Evolutionary conservation across 2,329 filamentous ascomycete genomes (phyloP), one percentile per base, ranked within the genome.

Genomic region (Plectosphaerella sp.): DNA sequence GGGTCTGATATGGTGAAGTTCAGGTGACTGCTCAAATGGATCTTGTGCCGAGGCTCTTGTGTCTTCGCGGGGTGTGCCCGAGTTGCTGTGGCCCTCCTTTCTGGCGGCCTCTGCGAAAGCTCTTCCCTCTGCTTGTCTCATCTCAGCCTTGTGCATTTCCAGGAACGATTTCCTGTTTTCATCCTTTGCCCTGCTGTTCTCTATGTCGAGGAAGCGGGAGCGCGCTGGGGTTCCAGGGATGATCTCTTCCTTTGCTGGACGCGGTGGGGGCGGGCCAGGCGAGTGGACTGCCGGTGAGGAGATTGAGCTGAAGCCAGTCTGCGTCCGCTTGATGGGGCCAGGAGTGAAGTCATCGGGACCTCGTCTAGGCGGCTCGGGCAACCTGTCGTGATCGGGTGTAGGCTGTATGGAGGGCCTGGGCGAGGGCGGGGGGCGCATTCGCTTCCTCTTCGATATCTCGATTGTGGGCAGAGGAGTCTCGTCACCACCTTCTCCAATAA

Each of bases 401-500:
- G 22, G 48, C 52, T 59, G 66, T 46, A 57, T 66, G 53, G 63
- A 66, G 14, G 61, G 66, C 36, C 18, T 63, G 67, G 18, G 67
- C 62, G 54, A 33, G 28, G 59, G 50, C 59, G 41, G 60, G 42
- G 65, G 64, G 54, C 62, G 69, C 59, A 51, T 50, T 58, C 62
- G 74, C 67, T 79, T 86, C 56, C 72, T 74, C 64, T 75, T 78
- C 5, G 83, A 85, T 51, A 96, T 86, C 64, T 94, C 88, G 18
- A 83, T 74, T 2, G 85, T 81, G 2, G 89, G 88, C 9, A 80
- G 73, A 50, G 89, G 84, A 51, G 88, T 87, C 67, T 96, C 91
- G 63, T 97, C 93, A 35, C 93, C 93, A 53, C 93, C 93, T 68
- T 93, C 87, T 46, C 93, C 93, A 63, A 97, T 97, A 56, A 96